Evolutionary conservation across 768 basidiomycete species (phyloP), one percentile per base, ranked within the genome.

Genomic region (Boletellus ananas): DNA sequence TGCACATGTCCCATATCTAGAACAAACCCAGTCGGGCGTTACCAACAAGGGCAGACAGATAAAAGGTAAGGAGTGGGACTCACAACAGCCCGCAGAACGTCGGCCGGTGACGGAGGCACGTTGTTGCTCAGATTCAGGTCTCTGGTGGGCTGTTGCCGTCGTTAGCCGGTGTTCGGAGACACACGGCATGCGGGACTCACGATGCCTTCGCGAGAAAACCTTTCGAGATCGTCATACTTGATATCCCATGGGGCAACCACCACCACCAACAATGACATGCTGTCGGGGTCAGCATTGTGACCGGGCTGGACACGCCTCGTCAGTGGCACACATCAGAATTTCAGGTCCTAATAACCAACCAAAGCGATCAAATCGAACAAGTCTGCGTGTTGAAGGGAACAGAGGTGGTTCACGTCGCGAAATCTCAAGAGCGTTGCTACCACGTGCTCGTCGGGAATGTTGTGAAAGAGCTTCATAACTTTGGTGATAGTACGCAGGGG

Each of bases 1-100:
- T 18, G 14, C 61, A 62, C 8, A 54, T 29, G 29, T 52, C 54
- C 57, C 55, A 61, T 3, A 57, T 51, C 61, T 62, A 25, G 10
- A 10, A 11, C 16, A 12, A 8, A 12, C 29, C 29, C 29, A 2
- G n/a, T 35, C 8, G 10, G n/a, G 23, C 23, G 16, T 40, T 4
- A 8, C 4, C 29, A 8, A 31, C 4, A n/a, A 23, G 23, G 23
- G 23, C 3, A 6, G 6, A 23, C 3, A 23, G 17, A 4, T 25
- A 33, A n/a, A 21, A 18, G 13, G 16, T 14, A 20, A 16, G 13
- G 3, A 13, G 7, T 14, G 4, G 10, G 27, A 51, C 51, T 47
- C 31, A 58, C 57, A 14, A 52, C 44, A 8, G 56, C 54, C 54
- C 56, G 50, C 9, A 58, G n/a, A n/a, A 54, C 37, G 17, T 49